These are phyloP conservation scores for Rhizophagus prolifer DNA, from an alignment of 192 early-diverging fungal species.

Conservation along the genomic window DNA sequence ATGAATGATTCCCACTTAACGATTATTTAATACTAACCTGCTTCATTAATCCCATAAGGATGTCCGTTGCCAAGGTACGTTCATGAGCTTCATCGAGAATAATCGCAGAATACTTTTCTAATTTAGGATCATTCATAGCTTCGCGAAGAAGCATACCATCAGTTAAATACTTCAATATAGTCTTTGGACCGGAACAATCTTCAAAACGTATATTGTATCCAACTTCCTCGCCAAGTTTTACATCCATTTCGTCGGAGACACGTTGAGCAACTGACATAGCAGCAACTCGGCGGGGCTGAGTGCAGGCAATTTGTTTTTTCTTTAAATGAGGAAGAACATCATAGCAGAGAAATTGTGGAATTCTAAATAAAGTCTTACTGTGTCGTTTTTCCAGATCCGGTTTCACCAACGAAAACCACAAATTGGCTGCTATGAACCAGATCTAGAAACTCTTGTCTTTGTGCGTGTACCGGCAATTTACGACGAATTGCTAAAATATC, in stretches of 20 bases:
- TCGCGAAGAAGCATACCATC: conserved; percentile 99
- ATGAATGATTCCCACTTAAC: neutral
- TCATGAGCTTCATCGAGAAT: conserved; percentile 99
- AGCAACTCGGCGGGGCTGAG: conserved; percentile 97
- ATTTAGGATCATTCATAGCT: conserved; percentile 90
- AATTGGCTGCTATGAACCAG: conserved; percentile 93
- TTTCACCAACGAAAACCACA: conserved; percentile 94
- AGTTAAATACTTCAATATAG: conserved; percentile 87
- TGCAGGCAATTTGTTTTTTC: conserved; percentile 94
- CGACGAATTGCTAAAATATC: conserved; percentile 84
- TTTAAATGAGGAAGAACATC: conserved; percentile 90
- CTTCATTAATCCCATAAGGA: conserved; percentile 98
- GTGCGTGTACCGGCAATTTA: conserved; percentile 91
- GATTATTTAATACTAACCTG: conserved; percentile 49
- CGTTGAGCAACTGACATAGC: conserved; percentile 99
- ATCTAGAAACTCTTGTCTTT: conserved; percentile 88
- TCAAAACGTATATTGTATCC: conserved; percentile 99
- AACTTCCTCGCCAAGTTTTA: conserved; percentile 90
- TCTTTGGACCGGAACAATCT: conserved; percentile 82
- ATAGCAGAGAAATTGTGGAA: conserved; percentile 92
- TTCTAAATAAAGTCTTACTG: conserved; percentile 76
- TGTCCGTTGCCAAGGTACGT: conserved; percentile 93
- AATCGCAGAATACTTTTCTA: conserved; percentile 89
- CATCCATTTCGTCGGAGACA: conserved; percentile 97
- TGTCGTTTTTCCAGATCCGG: conserved; percentile 98